Percentiles rank a stretch among this genome's conserved stretches.
phyloP scores from a whole-genome alignment of 2,329 filamentous ascomycete species.

The Fusarium phyllophilum region DNA sequence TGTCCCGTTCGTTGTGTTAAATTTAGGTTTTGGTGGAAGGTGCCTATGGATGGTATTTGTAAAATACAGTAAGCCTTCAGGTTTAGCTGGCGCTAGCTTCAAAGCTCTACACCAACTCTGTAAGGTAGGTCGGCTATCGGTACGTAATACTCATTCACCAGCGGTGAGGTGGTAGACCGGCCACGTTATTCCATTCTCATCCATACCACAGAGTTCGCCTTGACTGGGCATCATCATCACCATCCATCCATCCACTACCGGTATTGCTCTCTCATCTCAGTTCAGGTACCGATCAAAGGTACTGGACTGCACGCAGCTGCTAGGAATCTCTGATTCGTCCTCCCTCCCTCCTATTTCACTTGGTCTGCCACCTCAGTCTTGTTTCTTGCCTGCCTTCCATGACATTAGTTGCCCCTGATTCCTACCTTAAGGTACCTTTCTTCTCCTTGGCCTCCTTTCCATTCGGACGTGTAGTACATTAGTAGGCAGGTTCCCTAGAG shows the following conservation, averaged over 20 bases:
- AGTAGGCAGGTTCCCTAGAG: background rate
- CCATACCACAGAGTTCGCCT: background rate
- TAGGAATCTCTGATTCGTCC: conserved; percentile 4
- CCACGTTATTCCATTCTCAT: conserved; percentile 32
- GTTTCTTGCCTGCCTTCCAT: conserved; percentile 13
- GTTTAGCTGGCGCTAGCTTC: background rate
- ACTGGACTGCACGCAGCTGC: background rate
- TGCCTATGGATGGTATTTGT: background rate
- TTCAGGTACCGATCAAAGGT: conserved; percentile 22
- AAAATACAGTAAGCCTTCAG: conserved; percentile 1
- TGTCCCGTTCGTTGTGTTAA: background rate
- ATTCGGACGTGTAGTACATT: background rate
- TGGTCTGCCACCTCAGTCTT: background rate
- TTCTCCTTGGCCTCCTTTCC: background rate
- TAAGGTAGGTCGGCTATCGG: background rate
- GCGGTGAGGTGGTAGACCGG: conserved; percentile 5
- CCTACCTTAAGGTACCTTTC: conserved; percentile 14
- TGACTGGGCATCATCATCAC: conserved; percentile 17
- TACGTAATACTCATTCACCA: background rate
- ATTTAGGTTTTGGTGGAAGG: background rate
- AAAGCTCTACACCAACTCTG: conserved; percentile 16
- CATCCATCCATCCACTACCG: background rate
- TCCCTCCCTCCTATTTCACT: background rate
- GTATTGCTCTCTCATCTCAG: conserved; percentile 13
- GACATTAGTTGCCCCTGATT: conserved; percentile 32